These are phyloP conservation scores for Bombardia bombarda DNA, from an alignment of 495 filamentous ascomycete species.

Conservation along the genomic window DNA sequence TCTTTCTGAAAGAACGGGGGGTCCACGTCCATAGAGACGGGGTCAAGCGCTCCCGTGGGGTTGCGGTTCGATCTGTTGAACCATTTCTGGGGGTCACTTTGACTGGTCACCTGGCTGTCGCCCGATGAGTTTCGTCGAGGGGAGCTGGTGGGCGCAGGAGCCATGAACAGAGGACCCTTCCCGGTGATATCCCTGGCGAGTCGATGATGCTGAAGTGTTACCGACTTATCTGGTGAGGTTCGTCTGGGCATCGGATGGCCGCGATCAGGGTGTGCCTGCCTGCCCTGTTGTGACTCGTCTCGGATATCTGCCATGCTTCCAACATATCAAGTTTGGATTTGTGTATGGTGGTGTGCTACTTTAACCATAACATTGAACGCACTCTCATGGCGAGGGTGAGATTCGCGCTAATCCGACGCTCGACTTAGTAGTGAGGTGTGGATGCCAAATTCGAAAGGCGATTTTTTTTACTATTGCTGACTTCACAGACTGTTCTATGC, in stretches of 20 bases:
- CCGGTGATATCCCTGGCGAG: constrained; percentile 27
- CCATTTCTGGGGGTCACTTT: constrained; percentile 37
- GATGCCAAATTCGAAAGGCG: no score
- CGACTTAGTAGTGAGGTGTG: no score
- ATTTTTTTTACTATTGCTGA: no score
- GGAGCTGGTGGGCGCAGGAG: constrained; percentile 1
- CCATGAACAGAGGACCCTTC: constrained; percentile 1
- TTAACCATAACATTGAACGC: no score
- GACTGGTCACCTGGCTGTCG: constrained; percentile 31
- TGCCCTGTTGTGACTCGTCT: constrained; percentile 9
- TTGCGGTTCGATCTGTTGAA: constrained; percentile 39
- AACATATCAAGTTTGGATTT: constrained; percentile 4
- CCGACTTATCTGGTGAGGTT: constrained; percentile 29
- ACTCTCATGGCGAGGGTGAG: no score
- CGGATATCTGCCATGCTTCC: constrained; percentile 14
- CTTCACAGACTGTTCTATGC: no score
- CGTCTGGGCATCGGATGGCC: constrained; percentile 31
- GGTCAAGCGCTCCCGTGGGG: constrained; percentile 22
- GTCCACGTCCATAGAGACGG: constrained; percentile 38
- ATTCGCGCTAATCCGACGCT: no score
- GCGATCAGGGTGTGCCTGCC: constrained; percentile 16
- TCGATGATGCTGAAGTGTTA: constrained; percentile 32
- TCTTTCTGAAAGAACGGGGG: constrained; percentile 46
- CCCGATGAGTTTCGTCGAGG: constrained; percentile 31
- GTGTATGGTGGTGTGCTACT: no score